Base-by-base conservation (phyloP, 441 rosid species). In the Melastoma candidum region DNA sequence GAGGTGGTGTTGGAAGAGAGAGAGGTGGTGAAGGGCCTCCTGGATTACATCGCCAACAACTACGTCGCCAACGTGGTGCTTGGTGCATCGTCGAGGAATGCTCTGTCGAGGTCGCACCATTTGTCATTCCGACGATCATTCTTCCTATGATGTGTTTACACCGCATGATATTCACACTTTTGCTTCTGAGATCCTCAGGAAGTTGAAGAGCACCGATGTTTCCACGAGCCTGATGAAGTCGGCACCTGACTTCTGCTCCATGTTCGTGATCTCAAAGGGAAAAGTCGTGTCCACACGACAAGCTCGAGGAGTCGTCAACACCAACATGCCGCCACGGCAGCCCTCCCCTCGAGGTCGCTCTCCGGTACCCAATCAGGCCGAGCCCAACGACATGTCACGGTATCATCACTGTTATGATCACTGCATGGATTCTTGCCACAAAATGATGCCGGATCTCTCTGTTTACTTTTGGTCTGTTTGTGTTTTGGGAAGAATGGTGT, bases 261-360 rank as follows among this genome's bases (percentile, higher is more conserved):
- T 84, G 1, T 83, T 72, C 47, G 84, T 90, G 10, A 83, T 90
- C 61, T 63, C 81, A 7, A 90, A 87, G 66, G 96, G 97, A 53
- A 90, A 81, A 72, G 63, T 81, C 17, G 44, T 63, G 7, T 61
- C 87, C 1, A 66, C 69, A 7, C 56, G 70, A 51, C 64, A 80
- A 10, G 88, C 95, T 7, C 84, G 71, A 17, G 73, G 87, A 11
- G 74, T 73, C 52, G 64, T 72, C n/a, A 78, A 73, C 56, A 64
- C 74, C 44, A 74, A 73, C 14, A 12, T 64, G 39, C 93, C 83
- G n/a, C 84, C 87, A 45, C 83, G 70, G 65, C 61, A 44, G 58
- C 65, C 77, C 9, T 56, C 69, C 2, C 25, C 68, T 25, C 17
- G 17, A 2, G 57, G 61, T 3, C 47, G 65, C 60, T 73, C 57